Conservation (phyloP, 805 yeast species). For the Ogataea methylovora region DNA sequence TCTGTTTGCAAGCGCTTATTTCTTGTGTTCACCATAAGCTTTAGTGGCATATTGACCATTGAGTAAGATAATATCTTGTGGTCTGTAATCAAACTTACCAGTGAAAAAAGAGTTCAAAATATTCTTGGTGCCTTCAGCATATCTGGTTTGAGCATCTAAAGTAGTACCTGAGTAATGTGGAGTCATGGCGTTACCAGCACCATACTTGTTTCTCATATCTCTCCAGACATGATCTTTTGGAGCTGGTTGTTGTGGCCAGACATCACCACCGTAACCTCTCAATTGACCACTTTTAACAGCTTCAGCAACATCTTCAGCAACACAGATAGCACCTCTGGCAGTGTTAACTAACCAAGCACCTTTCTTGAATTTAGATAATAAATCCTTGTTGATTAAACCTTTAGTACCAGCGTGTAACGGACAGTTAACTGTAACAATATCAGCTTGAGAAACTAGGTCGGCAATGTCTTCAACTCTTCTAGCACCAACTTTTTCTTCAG, state of each 20-base stretch:
- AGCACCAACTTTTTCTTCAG: slow-evolving; percentile 51
- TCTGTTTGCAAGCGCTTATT: no score
- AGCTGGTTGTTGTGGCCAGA: slow-evolving; percentile 82
- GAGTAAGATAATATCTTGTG: slow-evolving; percentile 67
- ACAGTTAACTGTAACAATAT: slow-evolving; percentile 68
- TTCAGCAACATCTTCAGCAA: slow-evolving; percentile 65
- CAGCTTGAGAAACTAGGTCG: slow-evolving; percentile 60
- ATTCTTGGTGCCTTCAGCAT: slow-evolving; percentile 60
- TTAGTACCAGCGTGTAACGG: slow-evolving; percentile 67
- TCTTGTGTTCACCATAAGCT: slow-evolving; percentile 55
- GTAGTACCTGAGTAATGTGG: slow-evolving; percentile 79
- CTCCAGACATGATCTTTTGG: slow-evolving; percentile 77
- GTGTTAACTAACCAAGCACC: slow-evolving; percentile 74
- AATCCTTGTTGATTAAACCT: slow-evolving; percentile 60
- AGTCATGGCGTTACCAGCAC: slow-evolving; percentile 80
- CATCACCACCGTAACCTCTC: slow-evolving; percentile 81
- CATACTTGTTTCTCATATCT: slow-evolving; percentile 52
- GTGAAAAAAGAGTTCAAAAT: slow-evolving; percentile 58
- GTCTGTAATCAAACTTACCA: slow-evolving; percentile 59
- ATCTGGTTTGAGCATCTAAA: slow-evolving; percentile 71
- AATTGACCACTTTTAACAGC: slow-evolving; percentile 64
- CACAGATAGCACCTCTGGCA: slow-evolving; percentile 77
- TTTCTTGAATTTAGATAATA: slow-evolving; percentile 60
- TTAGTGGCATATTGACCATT: slow-evolving; percentile 68
- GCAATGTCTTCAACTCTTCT: slow-evolving; percentile 53